Conservation (phyloP, 2,329 filamentous ascomycete species). For the Ceratocystiopsis brevicomis region DNA sequence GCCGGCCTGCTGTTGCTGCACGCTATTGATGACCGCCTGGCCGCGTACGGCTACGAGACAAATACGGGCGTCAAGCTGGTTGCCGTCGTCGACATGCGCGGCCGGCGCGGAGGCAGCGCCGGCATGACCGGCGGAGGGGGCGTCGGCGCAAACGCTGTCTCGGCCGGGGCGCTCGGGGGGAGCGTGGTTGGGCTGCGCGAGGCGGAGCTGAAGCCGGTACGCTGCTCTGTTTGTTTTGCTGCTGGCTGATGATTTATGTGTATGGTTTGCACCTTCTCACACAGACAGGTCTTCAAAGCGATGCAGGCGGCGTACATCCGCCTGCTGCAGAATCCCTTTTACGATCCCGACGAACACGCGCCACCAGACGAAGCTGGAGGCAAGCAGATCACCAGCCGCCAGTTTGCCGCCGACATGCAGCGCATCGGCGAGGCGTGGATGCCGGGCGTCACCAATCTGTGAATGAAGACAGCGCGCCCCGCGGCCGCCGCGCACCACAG, state of each 20-base stretch:
- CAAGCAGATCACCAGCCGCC: conserved; percentile 60
- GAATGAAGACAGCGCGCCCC: conserved; percentile 13
- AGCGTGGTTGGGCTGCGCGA: conserved; percentile 49
- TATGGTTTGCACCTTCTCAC: no score
- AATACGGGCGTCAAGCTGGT: conserved; percentile 89
- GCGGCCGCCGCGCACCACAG: no score
- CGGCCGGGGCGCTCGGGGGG: conserved; percentile 11
- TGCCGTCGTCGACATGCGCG: conserved; percentile 78
- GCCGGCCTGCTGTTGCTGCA: conserved; percentile 60
- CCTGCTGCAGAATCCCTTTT: conserved; percentile 87
- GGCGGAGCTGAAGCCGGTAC: conserved; percentile 67
- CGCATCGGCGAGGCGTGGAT: conserved; percentile 73
- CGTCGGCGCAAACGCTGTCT: conserved; percentile 10
- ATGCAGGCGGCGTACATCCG: conserved; percentile 84
- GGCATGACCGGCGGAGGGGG: conserved; percentile 1
- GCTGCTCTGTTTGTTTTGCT: no score
- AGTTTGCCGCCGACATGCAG: conserved; percentile 66
- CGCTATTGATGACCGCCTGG: conserved; percentile 80
- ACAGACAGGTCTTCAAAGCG: conserved; percentile 48
- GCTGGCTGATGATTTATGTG: neutral
- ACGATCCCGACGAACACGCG: conserved; percentile 67
- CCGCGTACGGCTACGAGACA: conserved; percentile 89
- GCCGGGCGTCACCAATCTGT: conserved; percentile 48
- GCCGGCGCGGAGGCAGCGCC: conserved; percentile 25
- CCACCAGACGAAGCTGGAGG: conserved; percentile 35